Base-by-base conservation (phyloP, 768 basidiomycete species). In the Lenzites betulinus region DNA sequence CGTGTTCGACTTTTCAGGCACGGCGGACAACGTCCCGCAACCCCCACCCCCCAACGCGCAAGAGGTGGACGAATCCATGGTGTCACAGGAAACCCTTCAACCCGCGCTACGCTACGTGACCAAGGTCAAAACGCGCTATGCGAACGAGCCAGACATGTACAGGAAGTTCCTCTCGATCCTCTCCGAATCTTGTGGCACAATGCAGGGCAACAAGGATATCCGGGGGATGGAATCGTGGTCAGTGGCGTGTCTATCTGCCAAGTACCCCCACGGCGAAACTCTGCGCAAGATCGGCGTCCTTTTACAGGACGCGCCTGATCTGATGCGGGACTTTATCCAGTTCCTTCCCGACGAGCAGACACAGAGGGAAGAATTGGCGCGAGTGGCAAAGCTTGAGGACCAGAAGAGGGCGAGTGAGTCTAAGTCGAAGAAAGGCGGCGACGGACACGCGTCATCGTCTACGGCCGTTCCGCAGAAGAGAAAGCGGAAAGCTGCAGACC, bases 61-160 rank as follows among this genome's bases (percentile, higher is more conserved):
- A 4, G 58, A 59, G 16, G 35, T 59, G 12, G 61, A 50, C n/a
- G 30, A 38, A 22, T 36, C 46, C 16, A 42, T 51, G 22, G 54
- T 66, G 20, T 39, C 60, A 23, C 54, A 63, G 48, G 57, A 64
- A 41, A 67, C 67, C 23, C 83, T 90, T 42, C 84, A 87, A 65
- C 88, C 75, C 86, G 97, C 97, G 0, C 88, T 98, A 58, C 87
- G 93, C 67, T 98, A 96, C 66, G 94, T 99, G 33, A 94, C 95
- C 75, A 94, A 94, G 76, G 97, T 98, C 75, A 98, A 97, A 73
- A 88, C 90, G 59, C 87, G 94, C 16, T 97, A 93, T 74, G 71
- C 73, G 26, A 73, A 75, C 55, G 92, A 96, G 63, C 84, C 92
- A 0, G 93, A 94, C 16, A 94, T 90, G 5, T 93, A 93, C 65